Percentiles rank a stretch among this genome's conserved stretches.
phyloP scores from a whole-genome alignment of 2,329 filamentous ascomycete genomes.

The Colletotrichum musicola region DNA sequence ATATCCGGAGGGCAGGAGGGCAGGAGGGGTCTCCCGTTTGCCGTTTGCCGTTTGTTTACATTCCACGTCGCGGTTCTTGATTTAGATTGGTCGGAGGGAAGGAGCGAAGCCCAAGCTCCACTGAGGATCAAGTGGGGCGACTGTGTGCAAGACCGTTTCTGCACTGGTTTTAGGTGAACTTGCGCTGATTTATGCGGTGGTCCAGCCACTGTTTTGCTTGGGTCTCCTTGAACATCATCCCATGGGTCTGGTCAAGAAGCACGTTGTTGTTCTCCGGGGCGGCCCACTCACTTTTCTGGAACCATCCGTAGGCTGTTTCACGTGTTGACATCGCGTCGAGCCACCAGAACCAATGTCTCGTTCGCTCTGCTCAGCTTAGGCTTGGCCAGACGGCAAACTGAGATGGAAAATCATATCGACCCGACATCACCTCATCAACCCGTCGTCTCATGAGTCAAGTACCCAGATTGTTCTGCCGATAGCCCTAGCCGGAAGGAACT shows the following conservation, averaged over 20 bases:
- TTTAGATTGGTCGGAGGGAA: conserved; percentile 24
- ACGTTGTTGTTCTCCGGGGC: neutral
- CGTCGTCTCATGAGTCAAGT: neutral
- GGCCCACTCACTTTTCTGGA: conserved; percentile 11
- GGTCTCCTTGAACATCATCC: conserved; percentile 14
- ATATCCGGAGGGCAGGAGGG: conserved; percentile 22
- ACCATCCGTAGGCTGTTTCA: conserved; percentile 13
- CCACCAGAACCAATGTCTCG: neutral
- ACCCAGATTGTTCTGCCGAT: neutral
- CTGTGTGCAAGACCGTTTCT: conserved; percentile 8
- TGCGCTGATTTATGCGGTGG: neutral
- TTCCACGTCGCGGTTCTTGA: conserved; percentile 6
- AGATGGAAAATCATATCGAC: neutral
- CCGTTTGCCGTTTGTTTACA: conserved; percentile 34
- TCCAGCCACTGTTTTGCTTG: conserved; percentile 24
- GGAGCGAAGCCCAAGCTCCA: conserved; percentile 26
- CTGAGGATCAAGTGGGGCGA: conserved; percentile 19
- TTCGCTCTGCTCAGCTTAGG: neutral
- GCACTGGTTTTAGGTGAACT: conserved; percentile 10
- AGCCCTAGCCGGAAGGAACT: neutral
- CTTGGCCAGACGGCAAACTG: neutral
- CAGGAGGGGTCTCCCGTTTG: neutral
- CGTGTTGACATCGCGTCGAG: neutral
- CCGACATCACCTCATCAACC: neutral
- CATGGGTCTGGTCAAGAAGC: conserved; percentile 13